Evolutionary conservation across 2,329 filamentous ascomycete genomes (phyloP), one percentile per base, ranked within the genome.

Genomic region (Nothopassalora personata): DNA sequence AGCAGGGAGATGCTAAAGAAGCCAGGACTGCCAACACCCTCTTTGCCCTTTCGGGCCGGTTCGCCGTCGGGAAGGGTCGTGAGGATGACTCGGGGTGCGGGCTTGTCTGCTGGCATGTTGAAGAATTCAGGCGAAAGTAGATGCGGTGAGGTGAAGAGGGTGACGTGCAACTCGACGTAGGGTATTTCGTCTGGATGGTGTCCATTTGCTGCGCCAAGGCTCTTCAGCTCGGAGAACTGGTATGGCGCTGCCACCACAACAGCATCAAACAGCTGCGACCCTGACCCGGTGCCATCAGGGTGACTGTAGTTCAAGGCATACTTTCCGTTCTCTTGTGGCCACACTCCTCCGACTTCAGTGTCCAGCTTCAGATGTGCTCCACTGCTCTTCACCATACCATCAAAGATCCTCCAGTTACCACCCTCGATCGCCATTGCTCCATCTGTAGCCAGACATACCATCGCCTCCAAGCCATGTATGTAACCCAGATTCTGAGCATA

Each of bases 371-470:
- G 64, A 0, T 78, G 74, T 0, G 89, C 86, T 3, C 80, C 76
- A 1, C 90, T 87, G 0, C 79, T 76, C 39, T 83, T 79, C 1
- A 93, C 77, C 88, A 97, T 95, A 48, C 81, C 77, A n/a, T 87
- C 82, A 70, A 99, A 99, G 56, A 99, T 96, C 67, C 85, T 86
- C 91, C 92, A 97, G 73, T 97, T 99, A 1, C 94, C 94, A 6
- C 91, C 91, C 13, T 83, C 75, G 1, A 97, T 83, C 18, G 88
- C 80, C 71, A 91, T 84, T 0, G 92, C 90, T 6, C 91, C 91
- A 54, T 93, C 87, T 0, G 91, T 89, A 1, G 92, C 89, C 85
- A 97, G 90, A 47, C 91, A 93, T 1, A 95, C 88, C 88, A 97
- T 91, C 1, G 92, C 86, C 68, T 95, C 91, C 1, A 99, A 76